Evolutionary conservation across 1,139 yeast genomes (phyloP).

Genomic region (Entelexis sorbosivorans): DNA sequence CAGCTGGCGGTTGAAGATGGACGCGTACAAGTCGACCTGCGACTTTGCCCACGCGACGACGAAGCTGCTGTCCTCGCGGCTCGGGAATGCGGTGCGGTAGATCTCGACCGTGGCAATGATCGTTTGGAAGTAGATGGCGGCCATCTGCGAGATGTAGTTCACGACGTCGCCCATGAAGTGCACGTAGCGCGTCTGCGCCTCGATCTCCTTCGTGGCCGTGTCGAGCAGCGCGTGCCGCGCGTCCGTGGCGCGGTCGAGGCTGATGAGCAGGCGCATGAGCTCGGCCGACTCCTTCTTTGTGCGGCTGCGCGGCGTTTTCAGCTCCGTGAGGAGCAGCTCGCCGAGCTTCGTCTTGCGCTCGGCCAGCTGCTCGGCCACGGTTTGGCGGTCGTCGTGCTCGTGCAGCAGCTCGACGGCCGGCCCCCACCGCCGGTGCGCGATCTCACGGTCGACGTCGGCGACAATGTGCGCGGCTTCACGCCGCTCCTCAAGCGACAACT

Average conservation of each 20-base stretch:
- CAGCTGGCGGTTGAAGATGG: slow-evolving; percentile 54
- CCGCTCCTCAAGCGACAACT: slow-evolving; percentile 28
- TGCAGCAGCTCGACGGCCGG: slow-evolving; percentile 44
- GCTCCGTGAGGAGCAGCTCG: slow-evolving; percentile 27
- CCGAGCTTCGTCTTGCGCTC: slow-evolving; percentile 27
- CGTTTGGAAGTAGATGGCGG: slow-evolving; percentile 49
- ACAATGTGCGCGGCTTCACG: slow-evolving; percentile 50
- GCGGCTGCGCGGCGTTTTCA: slow-evolving; percentile 15
- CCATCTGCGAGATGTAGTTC: slow-evolving; percentile 46
- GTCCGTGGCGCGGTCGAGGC: slow-evolving; percentile 36
- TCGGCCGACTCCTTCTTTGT: slow-evolving; percentile 19
- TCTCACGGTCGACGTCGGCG: slow-evolving; percentile 55
- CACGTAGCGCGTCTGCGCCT: slow-evolving; percentile 38
- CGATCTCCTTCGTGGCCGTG: slow-evolving; percentile 39
- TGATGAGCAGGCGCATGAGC: slow-evolving; percentile 34
- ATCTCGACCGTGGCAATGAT: slow-evolving; percentile 41
- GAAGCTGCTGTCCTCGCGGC: slow-evolving; percentile 31
- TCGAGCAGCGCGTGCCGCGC: slow-evolving; percentile 42
- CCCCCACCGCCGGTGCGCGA: slow-evolving; percentile 49
- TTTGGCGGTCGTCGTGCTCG: slow-evolving; percentile 6
- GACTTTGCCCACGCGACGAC: slow-evolving; percentile 61
- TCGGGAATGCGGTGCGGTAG: slow-evolving; percentile 38
- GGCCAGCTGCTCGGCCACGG: slow-evolving; percentile 26
- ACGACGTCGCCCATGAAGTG: slow-evolving; percentile 47
- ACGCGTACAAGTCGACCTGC: slow-evolving; percentile 52